Percentiles rank a stretch among this genome's conserved stretches.
These are phyloP conservation scores for Raffaelea albimanens DNA, from an alignment of 2,329 filamentous ascomycete species.

Conservation along the genomic window DNA sequence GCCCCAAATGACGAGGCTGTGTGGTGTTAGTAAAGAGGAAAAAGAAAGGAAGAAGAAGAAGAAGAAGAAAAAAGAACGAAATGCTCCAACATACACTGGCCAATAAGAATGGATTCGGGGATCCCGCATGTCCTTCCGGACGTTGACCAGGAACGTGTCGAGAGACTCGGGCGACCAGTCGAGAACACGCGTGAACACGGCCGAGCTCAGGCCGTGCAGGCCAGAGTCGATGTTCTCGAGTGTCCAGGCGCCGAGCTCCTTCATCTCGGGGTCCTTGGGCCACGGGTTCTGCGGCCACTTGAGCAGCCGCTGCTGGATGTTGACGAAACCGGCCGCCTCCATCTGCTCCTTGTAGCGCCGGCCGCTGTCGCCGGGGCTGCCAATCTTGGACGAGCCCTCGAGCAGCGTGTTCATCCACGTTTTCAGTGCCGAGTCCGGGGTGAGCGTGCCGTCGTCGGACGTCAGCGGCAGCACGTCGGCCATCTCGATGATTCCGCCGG, in stretches of 20 bases:
- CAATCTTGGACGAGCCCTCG: background rate
- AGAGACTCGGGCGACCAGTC: conserved; percentile 22
- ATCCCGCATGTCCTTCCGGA: conserved; percentile 21
- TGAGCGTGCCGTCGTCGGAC: background rate
- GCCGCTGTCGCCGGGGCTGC: background rate
- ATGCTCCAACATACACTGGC: conserved; percentile 6
- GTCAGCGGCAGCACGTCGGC: background rate
- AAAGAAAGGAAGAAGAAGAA: too few relatives aligned
- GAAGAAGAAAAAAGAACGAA: background rate
- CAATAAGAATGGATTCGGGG: conserved; percentile 21
- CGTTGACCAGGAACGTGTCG: conserved; percentile 20
- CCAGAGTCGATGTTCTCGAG: conserved; percentile 24
- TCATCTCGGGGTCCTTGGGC: conserved; percentile 25
- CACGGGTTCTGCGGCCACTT: conserved; percentile 25
- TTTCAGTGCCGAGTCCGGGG: background rate
- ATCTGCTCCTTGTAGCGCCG: conserved; percentile 14
- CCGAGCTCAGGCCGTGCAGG: conserved; percentile 21
- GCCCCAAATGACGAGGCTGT: too few relatives aligned
- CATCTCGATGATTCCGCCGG: background rate
- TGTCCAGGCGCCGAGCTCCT: conserved; percentile 25
- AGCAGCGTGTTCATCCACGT: background rate
- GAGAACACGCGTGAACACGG: conserved; percentile 21
- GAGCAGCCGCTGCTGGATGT: conserved; percentile 20
- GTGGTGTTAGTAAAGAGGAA: too few relatives aligned
- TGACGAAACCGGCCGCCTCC: conserved; percentile 21